Evolutionary conservation across 2,329 filamentous ascomycete genomes (phyloP), one percentile per base, ranked within the genome.

Genomic region (Clarireedia hainanense): DNA sequence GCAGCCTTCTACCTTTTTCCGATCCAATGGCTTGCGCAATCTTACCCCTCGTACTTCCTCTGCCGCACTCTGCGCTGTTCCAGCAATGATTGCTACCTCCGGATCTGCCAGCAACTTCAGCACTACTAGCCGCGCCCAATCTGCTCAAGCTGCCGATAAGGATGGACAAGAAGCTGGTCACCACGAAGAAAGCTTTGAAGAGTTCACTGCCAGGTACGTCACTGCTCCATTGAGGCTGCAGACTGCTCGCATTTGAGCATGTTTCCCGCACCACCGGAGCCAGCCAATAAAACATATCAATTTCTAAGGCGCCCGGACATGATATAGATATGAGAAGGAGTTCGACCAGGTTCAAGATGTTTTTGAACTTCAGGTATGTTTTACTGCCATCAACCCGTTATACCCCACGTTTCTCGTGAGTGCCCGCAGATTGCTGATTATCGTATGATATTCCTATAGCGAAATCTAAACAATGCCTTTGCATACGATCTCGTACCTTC

Each of bases 401-500:
- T 30, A 46, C 36, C 48, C 20, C 39, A 23, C 30, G 24, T 26
- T 37, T 50, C 45, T 36, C 42, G 49, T 42, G 46, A 45, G 43
- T 61, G 45, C 48, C 50, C 57, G 49, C 55, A 57, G 55, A 56
- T 62, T 60, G 57, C 62, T 64, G 57, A 64, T 60, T 55, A 64
- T 64, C 56, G 54, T 67, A 60, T 52, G 56, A 62, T 62, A 12
- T 57, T 43, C 24, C 24, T 42, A 63, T 71, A 91, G 83, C 89
- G 91, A 75, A 96, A 96, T 80, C 81, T 96, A 71, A 99, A 99
- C 86, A 99, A 99, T 80, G 92, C 91, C 73, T 99, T 99, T 78
- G 94, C 94, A 72, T 99, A 99, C 86, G 94, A 99, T 85, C 87
- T 99, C 70, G 94, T 99, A 65, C 94, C 95, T 70, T 94, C 92